Base-by-base conservation (phyloP, 176 grass and related monocot genomes). In the Bolboschoenus planiculmis region DNA sequence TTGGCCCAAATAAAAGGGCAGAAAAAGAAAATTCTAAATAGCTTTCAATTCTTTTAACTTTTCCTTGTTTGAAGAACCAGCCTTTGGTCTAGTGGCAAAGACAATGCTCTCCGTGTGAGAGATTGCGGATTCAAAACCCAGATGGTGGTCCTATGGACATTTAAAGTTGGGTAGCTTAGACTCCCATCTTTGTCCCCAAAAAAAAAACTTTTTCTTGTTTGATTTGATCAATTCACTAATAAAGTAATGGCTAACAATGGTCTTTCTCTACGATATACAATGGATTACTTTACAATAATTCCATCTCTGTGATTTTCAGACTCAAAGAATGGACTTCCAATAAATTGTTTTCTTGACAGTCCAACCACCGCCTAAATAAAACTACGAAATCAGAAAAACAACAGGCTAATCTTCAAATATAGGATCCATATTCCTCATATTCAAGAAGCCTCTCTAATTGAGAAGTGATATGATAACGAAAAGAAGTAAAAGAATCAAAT, bases 401-500 rank as follows among this genome's bases (percentile, higher is more conserved):
- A 24, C 23, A 75, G 21, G 40, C 23, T 44, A 24, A 4, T 76
- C 4, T 76, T 76, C 26, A 76, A 30, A 29, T 51, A 4, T 30
- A 48, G 24, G 24, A 76, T 50, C 31, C 15, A n/a, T 37, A n/a
- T n/a, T n/a, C 18, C 64, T 21, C 36, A 40, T 70, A 53, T 77
- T 33, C 24, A 53, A 53, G 18, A 77, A 20, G 18, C 27, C 26
- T 51, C 44, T 51, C 44, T 51, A 33, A 31, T 31, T 8, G 33
- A 27, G 13, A 75, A n/a, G 40, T 23, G 27, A 77, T 51, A 80
- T 13, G 7, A 40, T 8, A 59, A 18, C 5, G 2, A 56, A 68
- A 71, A 51, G 29, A 42, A 73, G 48, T 54, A 53, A 56, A 7
- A 84, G 43, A 85, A 68, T 16, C 14, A 89, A 78, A n/a, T n/a